Percentiles rank a stretch among this genome's conserved stretches.
Conservation (phyloP, 495 filamentous ascomycete genomes). For the Aspergillus kassunensis region DNA sequence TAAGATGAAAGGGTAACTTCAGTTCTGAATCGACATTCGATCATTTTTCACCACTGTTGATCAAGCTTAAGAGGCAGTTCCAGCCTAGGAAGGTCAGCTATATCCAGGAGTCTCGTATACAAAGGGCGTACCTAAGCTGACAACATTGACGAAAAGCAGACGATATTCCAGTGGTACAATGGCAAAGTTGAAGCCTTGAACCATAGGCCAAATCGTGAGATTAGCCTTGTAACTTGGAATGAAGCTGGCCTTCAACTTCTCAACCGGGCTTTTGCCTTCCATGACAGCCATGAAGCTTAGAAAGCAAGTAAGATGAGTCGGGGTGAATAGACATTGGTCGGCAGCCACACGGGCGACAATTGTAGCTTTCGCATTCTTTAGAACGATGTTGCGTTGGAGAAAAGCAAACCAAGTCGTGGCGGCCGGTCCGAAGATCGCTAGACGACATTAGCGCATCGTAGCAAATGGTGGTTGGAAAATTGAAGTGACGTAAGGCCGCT, state of each 20-base stretch:
- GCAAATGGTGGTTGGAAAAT: not conserved
- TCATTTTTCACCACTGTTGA: conserved; percentile 59
- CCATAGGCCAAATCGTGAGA: conserved; percentile 87
- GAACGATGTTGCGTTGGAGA: conserved; percentile 63
- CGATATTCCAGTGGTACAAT: conserved; percentile 82
- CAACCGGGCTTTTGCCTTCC: conserved; percentile 67
- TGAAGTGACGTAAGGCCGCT: not conserved
- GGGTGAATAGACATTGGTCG: conserved; percentile 86
- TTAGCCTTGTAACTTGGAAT: conserved; percentile 70
- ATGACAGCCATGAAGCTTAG: conserved; percentile 81
- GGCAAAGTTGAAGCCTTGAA: conserved; percentile 88
- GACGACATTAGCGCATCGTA: conserved; percentile 7
- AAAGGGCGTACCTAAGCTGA: conserved; percentile 61
- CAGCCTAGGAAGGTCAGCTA: conserved; percentile 58
- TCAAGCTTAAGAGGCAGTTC: conserved; percentile 91
- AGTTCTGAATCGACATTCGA: conserved; percentile 6
- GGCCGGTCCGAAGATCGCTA: conserved; percentile 85
- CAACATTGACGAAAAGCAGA: conserved; percentile 83
- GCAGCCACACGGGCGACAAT: conserved; percentile 74
- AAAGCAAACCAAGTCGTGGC: conserved; percentile 87
- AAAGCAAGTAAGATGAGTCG: conserved; percentile 76
- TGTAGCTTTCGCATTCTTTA: conserved; percentile 62
- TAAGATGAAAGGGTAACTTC: conserved; percentile 24
- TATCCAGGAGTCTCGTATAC: not conserved
- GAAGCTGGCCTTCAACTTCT: conserved; percentile 71